These are phyloP conservation scores for Fragosphaeria purpurea DNA, from an alignment of 2,329 filamentous ascomycete species.

Conservation along the genomic window DNA sequence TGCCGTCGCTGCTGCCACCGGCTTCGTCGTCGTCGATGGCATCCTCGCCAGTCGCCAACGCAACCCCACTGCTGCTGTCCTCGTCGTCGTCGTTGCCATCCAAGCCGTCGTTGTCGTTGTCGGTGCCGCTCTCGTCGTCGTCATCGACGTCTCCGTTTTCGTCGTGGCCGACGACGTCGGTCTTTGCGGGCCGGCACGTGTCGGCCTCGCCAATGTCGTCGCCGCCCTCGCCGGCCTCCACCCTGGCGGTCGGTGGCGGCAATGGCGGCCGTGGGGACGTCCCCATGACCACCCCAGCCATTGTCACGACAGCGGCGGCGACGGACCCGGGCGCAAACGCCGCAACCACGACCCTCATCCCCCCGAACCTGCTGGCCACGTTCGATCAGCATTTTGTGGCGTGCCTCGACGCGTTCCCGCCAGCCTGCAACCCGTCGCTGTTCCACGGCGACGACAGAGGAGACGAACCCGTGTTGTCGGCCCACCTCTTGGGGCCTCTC, in stretches of 20 bases:
- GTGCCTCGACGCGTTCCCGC: constrained; percentile 67
- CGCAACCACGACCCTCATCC: constrained; percentile 35
- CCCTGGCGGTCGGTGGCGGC: background rate
- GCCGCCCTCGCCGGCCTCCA: background rate
- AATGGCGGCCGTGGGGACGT: too few species aligned
- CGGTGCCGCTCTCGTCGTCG: background rate
- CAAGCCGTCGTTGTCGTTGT: too few species aligned
- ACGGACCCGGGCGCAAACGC: too few species aligned
- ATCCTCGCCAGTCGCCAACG: background rate
- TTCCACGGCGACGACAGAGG: background rate
- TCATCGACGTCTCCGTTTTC: background rate
- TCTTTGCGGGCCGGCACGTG: background rate
- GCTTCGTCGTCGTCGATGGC: background rate
- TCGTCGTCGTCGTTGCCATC: too few species aligned
- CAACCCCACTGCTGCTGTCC: background rate
- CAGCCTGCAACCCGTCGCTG: constrained; percentile 55
- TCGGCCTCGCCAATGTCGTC: background rate
- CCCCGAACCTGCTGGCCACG: constrained; percentile 56
- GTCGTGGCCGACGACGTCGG: background rate
- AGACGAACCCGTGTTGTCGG: constrained; percentile 45
- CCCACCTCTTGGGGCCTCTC: constrained; percentile 63
- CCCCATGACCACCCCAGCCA: too few species aligned
- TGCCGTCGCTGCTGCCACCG: background rate
- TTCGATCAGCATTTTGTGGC: constrained; percentile 74
- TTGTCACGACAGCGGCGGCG: too few species aligned